These are phyloP conservation scores for Cynanchum wilfordii DNA, from an alignment of 257 asterid species.

Conservation along the genomic window DNA sequence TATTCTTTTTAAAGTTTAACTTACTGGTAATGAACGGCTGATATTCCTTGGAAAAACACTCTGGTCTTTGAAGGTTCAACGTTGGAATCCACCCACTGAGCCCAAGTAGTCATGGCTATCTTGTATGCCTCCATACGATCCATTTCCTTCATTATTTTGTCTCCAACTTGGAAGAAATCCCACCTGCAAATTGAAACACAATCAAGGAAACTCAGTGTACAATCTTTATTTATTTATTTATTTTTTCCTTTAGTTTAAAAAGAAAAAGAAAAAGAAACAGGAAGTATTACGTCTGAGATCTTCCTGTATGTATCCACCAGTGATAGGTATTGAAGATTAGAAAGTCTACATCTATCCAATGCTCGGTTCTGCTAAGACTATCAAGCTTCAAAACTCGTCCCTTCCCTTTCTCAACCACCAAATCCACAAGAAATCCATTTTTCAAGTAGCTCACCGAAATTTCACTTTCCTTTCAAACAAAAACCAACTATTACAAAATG, in stretches of 20 bases:
- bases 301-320: conserved; percentile 81
- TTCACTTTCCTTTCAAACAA: conserved; percentile 32
- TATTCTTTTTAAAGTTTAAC: too few species aligned
- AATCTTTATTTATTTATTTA: too few species aligned
- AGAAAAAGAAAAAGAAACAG: too few species aligned
- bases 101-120: conserved; percentile 71
- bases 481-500: not conserved
- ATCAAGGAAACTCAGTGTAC: not conserved
- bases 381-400: conserved; percentile 53
- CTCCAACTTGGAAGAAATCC: conserved; percentile 46
- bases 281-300: conserved; percentile 36
- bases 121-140: conserved; percentile 53
- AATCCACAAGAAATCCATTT: conserved; percentile 60
- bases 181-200: conserved; percentile 43
- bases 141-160: conserved; percentile 36
- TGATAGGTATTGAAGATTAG: conserved; percentile 68
- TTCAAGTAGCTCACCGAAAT: conserved; percentile 39
- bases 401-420: conserved; percentile 22
- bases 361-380: conserved; percentile 31
- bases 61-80: conserved; percentile 37
- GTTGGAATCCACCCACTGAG: conserved; percentile 62
- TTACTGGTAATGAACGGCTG: conserved; percentile 58
- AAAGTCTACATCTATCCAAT: conserved; percentile 43
- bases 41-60: conserved; percentile 72
- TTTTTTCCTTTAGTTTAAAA: too few species aligned